phyloP scores from a whole-genome alignment of 1,284 basidiomycete species.

The Chondrostereum purpureum region DNA sequence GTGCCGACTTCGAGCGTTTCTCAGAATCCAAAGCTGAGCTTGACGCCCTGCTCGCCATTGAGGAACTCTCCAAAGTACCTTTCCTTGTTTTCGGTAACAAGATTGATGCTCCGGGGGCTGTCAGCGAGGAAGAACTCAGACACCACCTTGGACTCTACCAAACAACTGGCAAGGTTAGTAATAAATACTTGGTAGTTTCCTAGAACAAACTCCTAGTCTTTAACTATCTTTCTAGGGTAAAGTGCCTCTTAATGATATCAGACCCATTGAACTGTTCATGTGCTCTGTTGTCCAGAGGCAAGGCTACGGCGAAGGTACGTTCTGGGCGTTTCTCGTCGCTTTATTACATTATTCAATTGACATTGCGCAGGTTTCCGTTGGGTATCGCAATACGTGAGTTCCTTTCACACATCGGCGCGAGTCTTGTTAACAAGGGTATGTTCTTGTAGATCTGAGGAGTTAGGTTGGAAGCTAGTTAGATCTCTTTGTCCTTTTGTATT shows the following conservation, averaged over 20 bases:
- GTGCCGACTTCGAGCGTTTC: constrained; percentile 95
- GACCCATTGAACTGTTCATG: constrained; percentile 99
- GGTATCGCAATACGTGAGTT: constrained; percentile 86
- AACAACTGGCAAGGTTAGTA: constrained; percentile 92
- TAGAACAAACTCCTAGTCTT: constrained; percentile 1
- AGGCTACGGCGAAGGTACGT: constrained; percentile 91
- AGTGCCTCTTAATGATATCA: constrained; percentile 92
- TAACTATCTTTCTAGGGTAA: constrained; percentile 64
- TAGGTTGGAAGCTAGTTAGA: not conserved
- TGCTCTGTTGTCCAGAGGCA: constrained; percentile 99
- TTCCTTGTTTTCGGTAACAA: constrained; percentile 99
- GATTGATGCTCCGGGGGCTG: constrained; percentile 97
- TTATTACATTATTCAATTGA: constrained; percentile 8
- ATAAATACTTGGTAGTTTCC: not conserved
- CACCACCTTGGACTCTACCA: constrained; percentile 95
- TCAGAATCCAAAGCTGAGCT: constrained; percentile 95
- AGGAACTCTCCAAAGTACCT: constrained; percentile 92
- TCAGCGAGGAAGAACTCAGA: constrained; percentile 96
- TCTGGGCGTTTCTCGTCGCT: constrained; percentile 4
- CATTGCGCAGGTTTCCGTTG: constrained; percentile 80
- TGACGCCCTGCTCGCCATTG: constrained; percentile 91
- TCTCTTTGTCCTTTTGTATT: not conserved
- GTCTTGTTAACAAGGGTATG: not conserved
- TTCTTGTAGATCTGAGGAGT: not conserved
- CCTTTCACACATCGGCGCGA: not conserved